Conservation (phyloP, 108 stramenopile species). For the Skeletonema marinoi region DNA sequence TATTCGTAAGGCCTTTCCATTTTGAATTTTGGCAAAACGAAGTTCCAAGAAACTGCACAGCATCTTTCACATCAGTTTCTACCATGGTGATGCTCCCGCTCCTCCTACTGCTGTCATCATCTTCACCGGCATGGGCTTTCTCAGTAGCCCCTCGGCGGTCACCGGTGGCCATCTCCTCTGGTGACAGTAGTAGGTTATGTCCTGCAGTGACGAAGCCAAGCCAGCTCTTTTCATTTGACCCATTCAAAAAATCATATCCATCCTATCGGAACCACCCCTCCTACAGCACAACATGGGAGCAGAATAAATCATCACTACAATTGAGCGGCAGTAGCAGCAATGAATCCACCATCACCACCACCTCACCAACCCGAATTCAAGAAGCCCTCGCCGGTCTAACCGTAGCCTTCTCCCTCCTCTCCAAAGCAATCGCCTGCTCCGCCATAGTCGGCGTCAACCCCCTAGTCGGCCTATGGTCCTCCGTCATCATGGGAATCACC, state of each 20-base stretch:
- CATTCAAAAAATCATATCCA: not conserved
- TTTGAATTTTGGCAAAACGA: too few species aligned
- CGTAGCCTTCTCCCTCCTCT: constrained; percentile 42
- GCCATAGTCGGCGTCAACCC: constrained; percentile 48
- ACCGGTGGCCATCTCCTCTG: not conserved
- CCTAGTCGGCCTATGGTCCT: constrained; percentile 44
- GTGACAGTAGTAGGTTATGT: not conserved
- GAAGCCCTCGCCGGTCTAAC: constrained; percentile 44
- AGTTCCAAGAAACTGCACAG: too few species aligned
- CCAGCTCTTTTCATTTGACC: not conserved
- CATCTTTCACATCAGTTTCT: not conserved
- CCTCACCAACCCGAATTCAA: not conserved
- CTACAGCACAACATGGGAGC: too few species aligned
- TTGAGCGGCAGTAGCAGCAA: too few species aligned
- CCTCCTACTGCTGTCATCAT: not conserved
- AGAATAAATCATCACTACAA: too few species aligned
- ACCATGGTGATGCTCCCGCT: not conserved
- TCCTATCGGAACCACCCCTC: not conserved
- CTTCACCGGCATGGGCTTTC: not conserved
- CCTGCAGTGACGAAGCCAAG: too few species aligned
- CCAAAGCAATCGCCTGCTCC: constrained; percentile 43
- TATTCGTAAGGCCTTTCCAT: too few species aligned
- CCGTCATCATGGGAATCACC: constrained; percentile 41
- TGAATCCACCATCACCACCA: too few species aligned
- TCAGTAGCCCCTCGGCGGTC: not conserved